phyloP scores from a whole-genome alignment of 805 yeast species.

The Candida vartiovaarae region DNA sequence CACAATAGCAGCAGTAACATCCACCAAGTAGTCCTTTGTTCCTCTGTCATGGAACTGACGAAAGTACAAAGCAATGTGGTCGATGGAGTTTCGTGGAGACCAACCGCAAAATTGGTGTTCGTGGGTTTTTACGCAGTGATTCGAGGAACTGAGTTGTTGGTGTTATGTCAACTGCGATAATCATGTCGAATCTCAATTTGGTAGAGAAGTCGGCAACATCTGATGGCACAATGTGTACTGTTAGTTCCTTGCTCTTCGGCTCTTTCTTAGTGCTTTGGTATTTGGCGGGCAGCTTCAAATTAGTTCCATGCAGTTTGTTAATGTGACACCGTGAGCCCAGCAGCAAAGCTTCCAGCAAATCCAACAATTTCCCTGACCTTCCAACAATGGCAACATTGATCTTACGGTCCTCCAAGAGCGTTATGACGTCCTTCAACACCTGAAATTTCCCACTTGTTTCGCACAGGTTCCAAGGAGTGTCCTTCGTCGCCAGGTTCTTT shows the following conservation, averaged over 20 bases:
- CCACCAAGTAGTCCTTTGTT: constrained; percentile 44
- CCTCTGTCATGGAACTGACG: constrained; percentile 25
- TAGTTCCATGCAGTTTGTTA: constrained; percentile 54
- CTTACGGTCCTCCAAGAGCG: constrained; percentile 38
- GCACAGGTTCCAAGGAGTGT: constrained; percentile 60
- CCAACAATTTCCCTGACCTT: constrained; percentile 61
- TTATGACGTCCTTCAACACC: constrained; percentile 57
- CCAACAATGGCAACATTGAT: constrained; percentile 65
- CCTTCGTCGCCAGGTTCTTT: constrained; percentile 62
- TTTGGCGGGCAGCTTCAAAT: constrained; percentile 45
- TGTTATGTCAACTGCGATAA: constrained; percentile 58
- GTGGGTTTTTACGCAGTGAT: constrained; percentile 24
- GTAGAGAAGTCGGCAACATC: constrained; percentile 7
- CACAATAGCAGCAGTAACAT: constrained; percentile 74
- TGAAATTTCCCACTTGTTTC: constrained; percentile 82
- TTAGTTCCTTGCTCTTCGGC: constrained; percentile 19
- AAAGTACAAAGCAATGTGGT: constrained; percentile 63
- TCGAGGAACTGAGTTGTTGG: constrained; percentile 35
- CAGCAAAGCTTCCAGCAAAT: constrained; percentile 64
- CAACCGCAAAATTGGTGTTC: constrained; percentile 57
- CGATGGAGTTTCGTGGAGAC: constrained; percentile 77
- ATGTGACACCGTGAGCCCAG: constrained; percentile 53
- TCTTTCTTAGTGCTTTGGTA: not conserved
- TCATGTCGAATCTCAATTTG: constrained; percentile 40
- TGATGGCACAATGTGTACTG: constrained; percentile 17